Percentiles rank a stretch among this genome's conserved stretches.
Evolutionary conservation across 2,329 filamentous ascomycete genomes (phyloP).

Genomic region (Aspergillus ibericus): DNA sequence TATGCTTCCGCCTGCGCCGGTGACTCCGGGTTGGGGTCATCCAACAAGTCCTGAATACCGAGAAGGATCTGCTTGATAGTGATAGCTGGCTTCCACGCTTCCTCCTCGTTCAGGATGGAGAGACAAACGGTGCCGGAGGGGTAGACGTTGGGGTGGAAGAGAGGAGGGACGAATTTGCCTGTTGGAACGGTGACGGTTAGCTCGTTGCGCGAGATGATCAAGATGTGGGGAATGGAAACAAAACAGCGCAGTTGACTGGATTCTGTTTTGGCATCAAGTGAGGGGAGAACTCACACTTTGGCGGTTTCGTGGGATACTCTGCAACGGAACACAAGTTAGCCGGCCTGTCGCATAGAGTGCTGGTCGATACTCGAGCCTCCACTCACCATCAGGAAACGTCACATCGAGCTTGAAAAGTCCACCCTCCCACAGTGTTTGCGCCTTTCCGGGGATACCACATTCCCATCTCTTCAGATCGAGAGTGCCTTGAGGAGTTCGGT

Average conservation of each 20-base stretch:
- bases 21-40: conserved; percentile 95
- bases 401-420: conserved; percentile 94
- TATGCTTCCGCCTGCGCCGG: conserved; percentile 97
- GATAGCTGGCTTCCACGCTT: conserved; percentile 97
- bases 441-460: conserved; percentile 91
- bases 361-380: background rate
- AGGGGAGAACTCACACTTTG: conserved; percentile 75
- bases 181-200: conserved; percentile 38
- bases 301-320: conserved; percentile 99
- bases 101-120: conserved; percentile 96
- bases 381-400: conserved; percentile 85
- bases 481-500: conserved; percentile 73
- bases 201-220: background rate
- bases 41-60: conserved; percentile 90
- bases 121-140: conserved; percentile 96
- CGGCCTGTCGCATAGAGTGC: conserved; percentile 3
- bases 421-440: conserved; percentile 97
- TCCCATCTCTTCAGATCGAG: conserved; percentile 96
- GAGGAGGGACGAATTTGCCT: conserved; percentile 95
- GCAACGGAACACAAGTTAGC: conserved; percentile 18
- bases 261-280: background rate
- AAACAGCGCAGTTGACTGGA: background rate
- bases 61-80: conserved; percentile 97
- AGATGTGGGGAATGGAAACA: background rate
- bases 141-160: conserved; percentile 99